phyloP scores from a whole-genome alignment of 331 rosid species.

The Pyracantha coccinea region DNA sequence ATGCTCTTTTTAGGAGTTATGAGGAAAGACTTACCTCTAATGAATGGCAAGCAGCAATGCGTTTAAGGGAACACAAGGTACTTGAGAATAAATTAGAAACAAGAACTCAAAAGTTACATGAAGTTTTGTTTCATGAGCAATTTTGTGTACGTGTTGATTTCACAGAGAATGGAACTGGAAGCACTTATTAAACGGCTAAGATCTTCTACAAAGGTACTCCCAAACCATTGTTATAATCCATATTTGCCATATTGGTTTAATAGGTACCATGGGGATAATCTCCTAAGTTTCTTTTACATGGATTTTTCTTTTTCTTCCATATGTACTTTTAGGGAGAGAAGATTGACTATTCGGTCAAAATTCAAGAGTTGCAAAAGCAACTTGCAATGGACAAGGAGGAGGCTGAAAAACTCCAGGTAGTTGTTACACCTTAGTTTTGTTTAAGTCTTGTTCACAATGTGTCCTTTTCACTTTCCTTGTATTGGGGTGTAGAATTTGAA shows the following conservation, averaged over 20 bases:
- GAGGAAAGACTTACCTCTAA: constrained; percentile 84
- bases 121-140: neutral
- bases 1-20: constrained; percentile 76
- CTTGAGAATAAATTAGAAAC: constrained; percentile 2
- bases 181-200: constrained; percentile 59
- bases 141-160: constrained; percentile 16
- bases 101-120: neutral
- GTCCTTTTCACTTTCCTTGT: neutral
- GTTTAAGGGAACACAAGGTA: constrained; percentile 87
- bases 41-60: constrained; percentile 97
- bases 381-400: constrained; percentile 90
- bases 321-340: constrained; percentile 62
- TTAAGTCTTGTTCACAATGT: neutral
- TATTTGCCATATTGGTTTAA: constrained; percentile 8
- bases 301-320: neutral
- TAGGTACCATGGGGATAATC: constrained; percentile 1
- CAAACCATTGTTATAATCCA: neutral
- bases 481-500: neutral
- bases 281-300: neutral
- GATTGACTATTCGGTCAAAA: constrained; percentile 65
- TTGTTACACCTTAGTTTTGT: neutral
- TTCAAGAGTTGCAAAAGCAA: constrained; percentile 87
- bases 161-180: constrained; percentile 76
- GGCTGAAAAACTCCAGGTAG: constrained; percentile 80
- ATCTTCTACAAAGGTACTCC: constrained; percentile 63